Base-by-base conservation (phyloP, 2,329 filamentous ascomycete species). In the Leptographium galeiforme region DNA sequence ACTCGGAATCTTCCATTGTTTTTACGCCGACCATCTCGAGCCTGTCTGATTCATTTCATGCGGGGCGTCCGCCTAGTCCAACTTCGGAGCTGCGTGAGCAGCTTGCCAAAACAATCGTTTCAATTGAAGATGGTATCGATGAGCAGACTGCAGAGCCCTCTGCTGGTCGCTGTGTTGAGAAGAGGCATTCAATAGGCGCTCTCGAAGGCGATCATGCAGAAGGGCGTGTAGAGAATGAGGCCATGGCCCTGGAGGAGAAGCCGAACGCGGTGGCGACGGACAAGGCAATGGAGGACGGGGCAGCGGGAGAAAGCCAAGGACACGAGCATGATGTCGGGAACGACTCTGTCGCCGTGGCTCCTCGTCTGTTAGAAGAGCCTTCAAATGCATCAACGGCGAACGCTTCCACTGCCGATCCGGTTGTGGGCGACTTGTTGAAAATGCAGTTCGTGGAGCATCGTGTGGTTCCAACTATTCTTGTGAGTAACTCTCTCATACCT, bases 381-480 rank as follows among this genome's bases (percentile, higher is more conserved):
- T 16, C 18, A 1, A 49, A 38, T 13, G 48, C 44, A 6, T 12
- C 56, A 1, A 19, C 54, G 1, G 11, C 34, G 10, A 49, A 43
- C 10, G 43, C 25, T 0, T 33, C 25, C 14, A n/a, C 30, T 1
- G 55, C 60, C 10, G 75, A 78, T 36, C 87, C 89, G 3, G 89
- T 98, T 25, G 93, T 98, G 12, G 93, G 93, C 51, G 93, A 98
- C 67, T 87, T 85, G 62, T 73, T 98, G 56, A 98, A 98, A 72
- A 90, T 93, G 68, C 89, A 91, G 70, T 97, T 98, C 70, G 90
- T 97, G 30, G 85, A 96, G 67, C 82, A 97, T 68, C 81, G 83
- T 59, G 93, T 98, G 58, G 90, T 98, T 52, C 93, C 93, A 33
- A 95, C 89, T 2, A 97, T 98, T 62, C 70, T 98, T 66, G 89